Base-by-base conservation (phyloP, 106 monocot species). In the Ottelia alismoides region DNA sequence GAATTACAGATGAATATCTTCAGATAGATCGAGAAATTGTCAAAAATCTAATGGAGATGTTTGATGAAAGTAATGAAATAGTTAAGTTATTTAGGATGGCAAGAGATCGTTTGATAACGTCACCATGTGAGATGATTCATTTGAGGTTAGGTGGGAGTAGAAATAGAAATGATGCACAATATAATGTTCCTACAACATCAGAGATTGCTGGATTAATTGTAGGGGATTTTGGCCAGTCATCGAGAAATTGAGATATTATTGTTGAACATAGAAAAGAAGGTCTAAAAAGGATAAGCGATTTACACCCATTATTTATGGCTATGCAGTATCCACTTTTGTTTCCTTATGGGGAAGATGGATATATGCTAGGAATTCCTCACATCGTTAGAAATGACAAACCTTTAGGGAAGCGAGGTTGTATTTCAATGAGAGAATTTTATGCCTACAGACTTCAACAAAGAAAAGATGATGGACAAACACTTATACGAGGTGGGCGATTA, bases 251-350 rank as follows among this genome's bases (percentile, higher is more conserved):
- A 40, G 73, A 73, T 32, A 59, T 67, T 35, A 45, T 73, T 28
- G 12, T 73, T 14, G 30, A 57, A 10, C 10, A 60, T 22, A 40
- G 25, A 53, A 27, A 1, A 43, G 18, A n/a, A 30, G 18, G 23
- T 1, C 27, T 61, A 3, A 14, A 61, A 30, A 11, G 59, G 45
- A 66, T 73, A 10, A 27, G 26, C 17, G 56, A 64, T 21, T 3
- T 19, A 0, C 73, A 60, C 31, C 59, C 53, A 22, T 27, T 20
- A 16, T 67, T n/a, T 55, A 66, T 66, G 65, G 31, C 64, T 19
- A 14, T 71, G 23, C 63, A 71, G 56, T 71, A 72, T 26, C 72
- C 65, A 0, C 25, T 72, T 1, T 20, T 72, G 16, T 72, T 72
- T 31, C 58, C 65, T 18, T 53, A 65, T 32, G 64, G 50, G 6